Evolutionary conservation across 257 asterid genomes (phyloP), one percentile per base, ranked within the genome.

Genomic region (Penstemon davidsonii): DNA sequence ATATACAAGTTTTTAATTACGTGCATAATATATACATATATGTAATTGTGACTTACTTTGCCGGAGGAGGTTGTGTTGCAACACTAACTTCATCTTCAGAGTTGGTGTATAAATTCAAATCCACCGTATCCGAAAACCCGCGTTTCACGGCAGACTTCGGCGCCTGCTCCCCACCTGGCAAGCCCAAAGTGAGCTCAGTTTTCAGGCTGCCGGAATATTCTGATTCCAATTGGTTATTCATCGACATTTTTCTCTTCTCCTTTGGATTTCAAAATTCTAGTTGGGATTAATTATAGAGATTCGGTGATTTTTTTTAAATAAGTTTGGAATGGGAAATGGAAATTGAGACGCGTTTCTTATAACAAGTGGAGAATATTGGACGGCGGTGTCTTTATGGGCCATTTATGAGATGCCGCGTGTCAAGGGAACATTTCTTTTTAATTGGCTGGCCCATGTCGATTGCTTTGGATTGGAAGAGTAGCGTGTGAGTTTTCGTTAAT

Each of bases 151-250:
- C 75, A 45, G 85, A 65, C 52, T 73, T 83, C 4, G 56, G 62
- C 45, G 38, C 10, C 52, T 65, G 61, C 11, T 72, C 60, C 64
- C 86, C 83, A 7, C 96, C 94, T 4, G 96, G 96, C 55, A 86
- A 71, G 46, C 87, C 86, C 37, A 89, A 73, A 15, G 82, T 85
- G 71, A 89, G 96, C 66, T 89, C 96, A 55, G 96, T 88, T 62
- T 84, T 78, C 57, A 84, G 70, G 69, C 70, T 61, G 81, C 81
- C 77, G 55, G 75, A 63, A 55, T 40, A 68, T 59, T 73, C 79
- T 15, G 77, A 77, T 51, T 60, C 84, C 78, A 73, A 67, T 67
- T 36, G 71, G 10, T 53, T 62, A 36, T 51, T n/a, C 66, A 0
- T 45, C 40, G 76, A 74, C 80, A 71, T 75, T 8, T 68, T 64